Conservation (phyloP, 2,329 filamentous ascomycete genomes). For the Paramyrothecium sp. region DNA sequence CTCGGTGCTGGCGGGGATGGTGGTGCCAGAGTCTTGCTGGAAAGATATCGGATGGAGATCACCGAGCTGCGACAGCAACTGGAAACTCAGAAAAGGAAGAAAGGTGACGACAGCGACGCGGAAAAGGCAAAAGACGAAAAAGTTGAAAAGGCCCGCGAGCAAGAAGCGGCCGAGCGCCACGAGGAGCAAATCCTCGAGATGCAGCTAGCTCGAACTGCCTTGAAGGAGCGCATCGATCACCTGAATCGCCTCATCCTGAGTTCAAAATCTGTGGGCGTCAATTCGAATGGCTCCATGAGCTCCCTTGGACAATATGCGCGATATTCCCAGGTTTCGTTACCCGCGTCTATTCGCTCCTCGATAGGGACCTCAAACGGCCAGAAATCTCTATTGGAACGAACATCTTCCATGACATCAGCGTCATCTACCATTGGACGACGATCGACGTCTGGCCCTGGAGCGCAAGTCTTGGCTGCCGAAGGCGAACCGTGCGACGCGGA, state of each 20-base stretch:
- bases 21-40: constrained; percentile 80
- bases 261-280: constrained; percentile 94
- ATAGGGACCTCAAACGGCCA: constrained; percentile 60
- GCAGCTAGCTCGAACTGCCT: constrained; percentile 90
- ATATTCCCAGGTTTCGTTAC: constrained; percentile 56
- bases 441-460: constrained; percentile 37
- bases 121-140: constrained; percentile 63
- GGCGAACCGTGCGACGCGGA: constrained; percentile 50
- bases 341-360: constrained; percentile 66
- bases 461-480: constrained; percentile 42
- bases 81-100: constrained; percentile 69
- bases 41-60: constrained; percentile 94
- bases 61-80: constrained; percentile 76
- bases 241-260: constrained; percentile 92
- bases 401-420: constrained; percentile 65
- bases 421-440: constrained; percentile 57
- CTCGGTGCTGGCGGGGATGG: constrained; percentile 78
- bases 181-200: constrained; percentile 99
- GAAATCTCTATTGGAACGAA: constrained; percentile 56
- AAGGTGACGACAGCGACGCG: constrained; percentile 58
- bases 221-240: constrained; percentile 97
- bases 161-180: constrained; percentile 81
- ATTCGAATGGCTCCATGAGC: constrained; percentile 70
- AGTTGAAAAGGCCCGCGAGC: constrained; percentile 70
- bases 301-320: constrained; percentile 62